phyloP scores from a whole-genome alignment of 2,329 filamentous ascomycete genomes.

The Ophiostoma australiae region DNA sequence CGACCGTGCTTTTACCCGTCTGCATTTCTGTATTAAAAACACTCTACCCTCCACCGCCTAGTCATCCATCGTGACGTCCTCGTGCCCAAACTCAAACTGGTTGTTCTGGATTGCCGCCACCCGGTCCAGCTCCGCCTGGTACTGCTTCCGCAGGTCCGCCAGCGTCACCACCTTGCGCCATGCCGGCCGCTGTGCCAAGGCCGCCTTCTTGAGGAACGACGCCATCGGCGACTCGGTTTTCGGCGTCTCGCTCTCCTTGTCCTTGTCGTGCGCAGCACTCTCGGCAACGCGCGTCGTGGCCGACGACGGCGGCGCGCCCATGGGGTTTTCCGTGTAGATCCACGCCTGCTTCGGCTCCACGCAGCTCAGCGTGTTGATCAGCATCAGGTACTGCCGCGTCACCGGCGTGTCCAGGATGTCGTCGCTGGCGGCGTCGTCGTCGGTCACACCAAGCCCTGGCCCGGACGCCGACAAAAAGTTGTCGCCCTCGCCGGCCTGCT shows the following conservation, averaged over 20 bases:
- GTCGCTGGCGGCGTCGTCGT: conserved; percentile 4
- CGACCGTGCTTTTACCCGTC: neutral
- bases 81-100: conserved; percentile 68
- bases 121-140: conserved; percentile 83
- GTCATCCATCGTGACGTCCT: conserved; percentile 52
- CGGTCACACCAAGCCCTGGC: too few relatives aligned
- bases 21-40: neutral
- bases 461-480: conserved; percentile 37
- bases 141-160: conserved; percentile 80
- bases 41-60: conserved; percentile 26
- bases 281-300: too few relatives aligned
- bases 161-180: conserved; percentile 79
- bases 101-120: conserved; percentile 84
- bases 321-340: conserved; percentile 55
- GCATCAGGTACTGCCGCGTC: conserved; percentile 73
- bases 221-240: conserved; percentile 24
- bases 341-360: conserved; percentile 79
- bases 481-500: conserved; percentile 55
- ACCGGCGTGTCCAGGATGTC: conserved; percentile 60
- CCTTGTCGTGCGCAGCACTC: neutral
- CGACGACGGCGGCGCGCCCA: conserved; percentile 23
- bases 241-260: neutral
- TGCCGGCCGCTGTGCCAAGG: conserved; percentile 28
- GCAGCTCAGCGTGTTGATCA: conserved; percentile 89
- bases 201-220: conserved; percentile 30